Evolutionary conservation across 176 grass and related monocot genomes (phyloP).

Genomic region (Cenchrus fungigraminus): DNA sequence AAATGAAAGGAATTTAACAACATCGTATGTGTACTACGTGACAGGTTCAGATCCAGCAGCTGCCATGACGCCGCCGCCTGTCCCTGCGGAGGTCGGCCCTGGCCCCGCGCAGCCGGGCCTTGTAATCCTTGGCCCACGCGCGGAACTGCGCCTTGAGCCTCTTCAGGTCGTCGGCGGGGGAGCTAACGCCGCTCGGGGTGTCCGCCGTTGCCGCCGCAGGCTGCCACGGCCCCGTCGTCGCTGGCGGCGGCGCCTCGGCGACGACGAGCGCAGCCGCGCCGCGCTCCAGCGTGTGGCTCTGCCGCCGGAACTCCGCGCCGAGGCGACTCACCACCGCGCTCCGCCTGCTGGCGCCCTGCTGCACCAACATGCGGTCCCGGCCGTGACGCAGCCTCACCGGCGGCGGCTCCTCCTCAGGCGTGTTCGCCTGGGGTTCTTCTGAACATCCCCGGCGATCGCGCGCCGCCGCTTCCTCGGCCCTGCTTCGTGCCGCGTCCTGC

Average conservation of each 20-base stretch:
- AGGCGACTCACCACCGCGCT: constrained; percentile 8
- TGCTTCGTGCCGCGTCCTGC: constrained; percentile 13
- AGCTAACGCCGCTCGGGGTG: neutral
- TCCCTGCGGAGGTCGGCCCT: constrained; percentile 32
- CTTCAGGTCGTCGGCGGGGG: constrained; percentile 29
- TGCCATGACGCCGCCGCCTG: constrained; percentile 10
- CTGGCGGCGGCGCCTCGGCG: neutral
- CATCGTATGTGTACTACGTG: neutral
- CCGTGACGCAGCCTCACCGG: neutral
- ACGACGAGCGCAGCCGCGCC: constrained; percentile 8
- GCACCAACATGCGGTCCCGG: neutral
- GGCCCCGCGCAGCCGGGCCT: constrained; percentile 28
- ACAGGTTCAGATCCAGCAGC: constrained; percentile 43
- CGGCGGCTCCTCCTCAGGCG: neutral
- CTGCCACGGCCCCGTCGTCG: neutral
- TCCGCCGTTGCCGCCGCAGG: neutral
- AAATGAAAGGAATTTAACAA: too few relatives aligned
- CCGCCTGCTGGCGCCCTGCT: neutral
- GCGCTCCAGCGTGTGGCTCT: constrained; percentile 42
- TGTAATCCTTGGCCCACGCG: constrained; percentile 63
- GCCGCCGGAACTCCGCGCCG: constrained; percentile 26
- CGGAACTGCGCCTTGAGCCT: constrained; percentile 52
- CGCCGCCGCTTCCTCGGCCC: neutral
- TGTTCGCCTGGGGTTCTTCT: neutral
- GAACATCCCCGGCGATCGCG: neutral